Percentiles rank a stretch among this genome's conserved stretches.
phyloP scores from a whole-genome alignment of 192 early-diverging fungal species.

The Rhizophagus sp. region DNA sequence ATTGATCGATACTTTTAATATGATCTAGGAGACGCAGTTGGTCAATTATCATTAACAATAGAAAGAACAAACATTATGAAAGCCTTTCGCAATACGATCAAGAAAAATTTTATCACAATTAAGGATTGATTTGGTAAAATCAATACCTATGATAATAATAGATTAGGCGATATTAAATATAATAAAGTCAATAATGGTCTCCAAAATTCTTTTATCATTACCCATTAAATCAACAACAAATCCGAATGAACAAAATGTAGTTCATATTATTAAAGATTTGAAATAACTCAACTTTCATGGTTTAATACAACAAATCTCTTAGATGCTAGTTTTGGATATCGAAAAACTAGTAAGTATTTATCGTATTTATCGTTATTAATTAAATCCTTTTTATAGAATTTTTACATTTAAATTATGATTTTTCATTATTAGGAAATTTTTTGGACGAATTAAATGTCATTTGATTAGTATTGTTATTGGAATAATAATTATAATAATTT shows the following conservation, averaged over 20 bases:
- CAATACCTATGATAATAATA: not conserved
- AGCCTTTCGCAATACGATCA: not conserved
- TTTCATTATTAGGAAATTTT: not conserved
- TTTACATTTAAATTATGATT: not conserved
- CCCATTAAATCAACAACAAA: not conserved
- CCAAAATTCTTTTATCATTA: too few relatives aligned
- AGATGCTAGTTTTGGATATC: conserved; percentile 1
- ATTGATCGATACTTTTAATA: too few relatives aligned
- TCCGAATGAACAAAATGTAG: not conserved
- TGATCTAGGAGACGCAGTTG: not conserved
- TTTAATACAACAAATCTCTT: not conserved
- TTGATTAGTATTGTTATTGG: not conserved
- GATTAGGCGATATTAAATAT: not conserved
- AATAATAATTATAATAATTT: not conserved
- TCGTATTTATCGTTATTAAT: too few relatives aligned
- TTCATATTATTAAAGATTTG: not conserved
- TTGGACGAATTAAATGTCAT: not conserved
- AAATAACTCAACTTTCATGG: not conserved
- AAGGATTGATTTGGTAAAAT: not conserved
- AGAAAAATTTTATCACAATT: not conserved
- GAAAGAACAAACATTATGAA: not conserved
- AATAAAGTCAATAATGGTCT: too few relatives aligned
- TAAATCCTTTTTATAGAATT: too few relatives aligned
- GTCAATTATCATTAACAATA: not conserved
- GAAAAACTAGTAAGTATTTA: not conserved